phyloP scores from a whole-genome alignment of 2,329 filamentous ascomycete species.

The Fusarium avenaceum region DNA sequence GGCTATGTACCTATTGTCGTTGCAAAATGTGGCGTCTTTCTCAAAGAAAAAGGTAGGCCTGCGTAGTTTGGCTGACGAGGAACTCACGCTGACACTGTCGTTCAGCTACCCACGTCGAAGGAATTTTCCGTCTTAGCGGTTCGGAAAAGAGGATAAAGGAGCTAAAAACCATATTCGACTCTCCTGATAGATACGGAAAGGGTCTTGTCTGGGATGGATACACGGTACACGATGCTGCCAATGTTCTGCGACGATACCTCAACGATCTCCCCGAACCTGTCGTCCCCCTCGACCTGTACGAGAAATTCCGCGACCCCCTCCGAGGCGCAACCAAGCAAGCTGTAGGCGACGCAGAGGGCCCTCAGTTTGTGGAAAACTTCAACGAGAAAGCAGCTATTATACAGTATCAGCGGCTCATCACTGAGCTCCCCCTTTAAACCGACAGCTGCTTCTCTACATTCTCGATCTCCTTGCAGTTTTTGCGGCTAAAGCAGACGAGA shows the following conservation, averaged over 20 bases:
- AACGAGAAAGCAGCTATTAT: conserved; percentile 78
- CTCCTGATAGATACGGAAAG: conserved; percentile 95
- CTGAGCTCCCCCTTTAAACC: conserved; percentile 93
- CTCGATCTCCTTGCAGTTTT: conserved; percentile 96
- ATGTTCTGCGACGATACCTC: conserved; percentile 93
- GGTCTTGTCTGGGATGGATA: conserved; percentile 97
- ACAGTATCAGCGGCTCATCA: conserved; percentile 90
- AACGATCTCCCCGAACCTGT: conserved; percentile 98
- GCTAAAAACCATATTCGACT: conserved; percentile 90
- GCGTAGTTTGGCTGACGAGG: not conserved
- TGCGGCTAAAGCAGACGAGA: conserved; percentile 94
- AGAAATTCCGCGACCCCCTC: conserved; percentile 88
- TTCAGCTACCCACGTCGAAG: conserved; percentile 90
- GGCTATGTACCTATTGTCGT: conserved; percentile 99
- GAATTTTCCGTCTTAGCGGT: conserved; percentile 95
- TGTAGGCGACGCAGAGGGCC: conserved; percentile 75
- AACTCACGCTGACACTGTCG: conserved; percentile 42
- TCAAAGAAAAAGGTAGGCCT: conserved; percentile 93
- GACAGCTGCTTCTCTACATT: conserved; percentile 94
- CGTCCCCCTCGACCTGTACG: conserved; percentile 93
- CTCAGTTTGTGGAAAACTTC: conserved; percentile 76
- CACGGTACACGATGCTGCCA: conserved; percentile 97
- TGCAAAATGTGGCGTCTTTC: conserved; percentile 95
- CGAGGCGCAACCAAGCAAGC: conserved; percentile 78
- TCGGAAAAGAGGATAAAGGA: conserved; percentile 99